These are phyloP conservation scores for Radiomyces spectabilis DNA, from an alignment of 192 early-diverging fungal genomes.

Conservation along the genomic window DNA sequence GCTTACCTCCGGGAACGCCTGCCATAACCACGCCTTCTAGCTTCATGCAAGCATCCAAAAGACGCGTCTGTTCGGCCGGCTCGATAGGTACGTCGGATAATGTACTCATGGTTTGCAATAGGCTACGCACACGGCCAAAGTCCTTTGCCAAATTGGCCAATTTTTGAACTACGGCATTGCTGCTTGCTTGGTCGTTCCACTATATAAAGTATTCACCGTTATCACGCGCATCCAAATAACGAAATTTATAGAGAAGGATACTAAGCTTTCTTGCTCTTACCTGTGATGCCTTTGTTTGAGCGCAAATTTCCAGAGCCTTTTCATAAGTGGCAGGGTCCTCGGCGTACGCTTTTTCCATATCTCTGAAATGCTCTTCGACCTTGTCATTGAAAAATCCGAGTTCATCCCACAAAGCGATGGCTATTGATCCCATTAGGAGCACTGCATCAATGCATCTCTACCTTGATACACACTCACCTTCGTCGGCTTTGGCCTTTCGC, in stretches of 20 bases:
- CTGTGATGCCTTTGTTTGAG: constrained; percentile 31
- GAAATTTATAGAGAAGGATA: no score
- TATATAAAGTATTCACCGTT: no score
- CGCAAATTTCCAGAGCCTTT: constrained; percentile 37
- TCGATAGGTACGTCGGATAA: constrained; percentile 82
- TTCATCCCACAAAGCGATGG: constrained; percentile 49
- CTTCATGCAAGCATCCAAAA: constrained; percentile 76
- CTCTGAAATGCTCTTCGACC: constrained; percentile 48
- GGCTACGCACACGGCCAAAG: constrained; percentile 50
- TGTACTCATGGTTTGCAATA: constrained; percentile 66
- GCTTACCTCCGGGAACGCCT: constrained; percentile 86
- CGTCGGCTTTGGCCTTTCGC: constrained; percentile 61
- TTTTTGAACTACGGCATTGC: no score
- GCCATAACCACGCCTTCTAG: constrained; percentile 84
- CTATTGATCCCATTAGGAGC: constrained; percentile 15
- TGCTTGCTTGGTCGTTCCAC: no score
- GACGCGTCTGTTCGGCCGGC: constrained; percentile 75
- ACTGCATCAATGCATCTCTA: background rate
- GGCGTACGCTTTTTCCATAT: constrained; percentile 22
- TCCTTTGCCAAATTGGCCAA: constrained; percentile 3
- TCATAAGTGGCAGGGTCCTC: constrained; percentile 33
- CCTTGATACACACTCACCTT: constrained; percentile 37
- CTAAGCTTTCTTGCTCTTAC: no score
- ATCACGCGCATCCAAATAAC: no score
- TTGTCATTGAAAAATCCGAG: constrained; percentile 55